These are phyloP conservation scores for Streptanthus diversifolius DNA, from an alignment of 345 rosid genomes.

Conservation along the genomic window DNA sequence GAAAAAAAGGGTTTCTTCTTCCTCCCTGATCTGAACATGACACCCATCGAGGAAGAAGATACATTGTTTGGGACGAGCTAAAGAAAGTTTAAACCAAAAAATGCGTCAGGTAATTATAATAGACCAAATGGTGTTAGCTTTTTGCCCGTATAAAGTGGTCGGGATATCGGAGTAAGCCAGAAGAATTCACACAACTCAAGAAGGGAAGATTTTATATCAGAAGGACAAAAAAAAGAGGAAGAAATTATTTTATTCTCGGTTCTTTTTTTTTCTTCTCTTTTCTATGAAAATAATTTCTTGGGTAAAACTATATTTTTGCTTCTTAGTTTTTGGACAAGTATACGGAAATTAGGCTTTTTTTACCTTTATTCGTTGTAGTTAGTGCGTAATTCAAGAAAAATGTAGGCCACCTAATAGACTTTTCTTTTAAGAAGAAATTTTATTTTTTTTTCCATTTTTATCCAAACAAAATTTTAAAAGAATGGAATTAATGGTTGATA, in stretches of 20 bases:
- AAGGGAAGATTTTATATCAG: not conserved
- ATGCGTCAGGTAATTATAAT: constrained; percentile 1
- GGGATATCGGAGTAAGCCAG: not conserved
- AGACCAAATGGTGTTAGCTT: not conserved
- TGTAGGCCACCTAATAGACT: too few species aligned
- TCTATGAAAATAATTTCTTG: not conserved
- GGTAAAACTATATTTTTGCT: not conserved
- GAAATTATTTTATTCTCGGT: constrained; percentile 10
- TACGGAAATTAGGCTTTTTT: not conserved
- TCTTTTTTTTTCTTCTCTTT: not conserved
- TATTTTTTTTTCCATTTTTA: too few species aligned
- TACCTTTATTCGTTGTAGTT: not conserved
- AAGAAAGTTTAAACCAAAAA: not conserved
- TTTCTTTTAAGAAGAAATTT: too few species aligned
- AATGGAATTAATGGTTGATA: too few species aligned
- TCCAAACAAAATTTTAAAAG: too few species aligned
- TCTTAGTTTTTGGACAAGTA: not conserved
- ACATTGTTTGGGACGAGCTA: constrained; percentile 40
- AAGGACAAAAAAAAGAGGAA: not conserved
- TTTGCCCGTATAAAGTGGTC: not conserved
- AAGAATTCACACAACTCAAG: not conserved
- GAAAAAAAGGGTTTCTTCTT: constrained; percentile 32
- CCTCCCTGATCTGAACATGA: constrained; percentile 75
- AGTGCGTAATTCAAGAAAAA: constrained; percentile 1
- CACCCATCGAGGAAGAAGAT: constrained; percentile 53